Conservation (phyloP, 768 basidiomycete species). For the Thelephora aurantiotincta region DNA sequence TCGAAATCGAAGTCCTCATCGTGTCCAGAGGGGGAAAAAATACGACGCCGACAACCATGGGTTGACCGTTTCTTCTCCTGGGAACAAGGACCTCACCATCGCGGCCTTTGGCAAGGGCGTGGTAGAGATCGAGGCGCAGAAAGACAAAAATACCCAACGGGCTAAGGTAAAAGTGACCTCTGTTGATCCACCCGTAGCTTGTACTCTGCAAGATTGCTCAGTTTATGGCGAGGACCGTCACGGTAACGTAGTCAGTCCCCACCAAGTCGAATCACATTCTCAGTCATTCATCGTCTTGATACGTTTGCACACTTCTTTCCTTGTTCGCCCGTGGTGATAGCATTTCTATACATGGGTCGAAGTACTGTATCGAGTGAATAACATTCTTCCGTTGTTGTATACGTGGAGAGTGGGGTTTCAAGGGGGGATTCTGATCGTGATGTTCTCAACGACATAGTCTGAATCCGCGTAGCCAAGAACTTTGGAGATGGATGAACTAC, state of each 20-base stretch:
- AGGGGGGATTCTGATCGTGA: slow-evolving; percentile 60
- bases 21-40: slow-evolving; percentile 79
- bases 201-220: slow-evolving; percentile 18
- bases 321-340: too few relatives aligned
- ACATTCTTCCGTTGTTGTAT: too few relatives aligned
- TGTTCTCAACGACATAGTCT: slow-evolving; percentile 94
- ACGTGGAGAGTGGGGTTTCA: too few relatives aligned
- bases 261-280: too few relatives aligned
- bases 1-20: slow-evolving; percentile 71
- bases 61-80: slow-evolving; percentile 45
- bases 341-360: too few relatives aligned
- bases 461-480: slow-evolving; percentile 89
- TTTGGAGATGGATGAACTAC: slow-evolving; percentile 66
- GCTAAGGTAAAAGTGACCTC: slow-evolving; percentile 81
- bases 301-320: too few relatives aligned
- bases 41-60: slow-evolving; percentile 90
- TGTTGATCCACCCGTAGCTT: slow-evolving; percentile 48
- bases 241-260: too few relatives aligned
- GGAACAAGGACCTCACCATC: slow-evolving; percentile 37
- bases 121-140: slow-evolving; percentile 87
- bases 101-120: slow-evolving; percentile 89
- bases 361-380: too few relatives aligned
- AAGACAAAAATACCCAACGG: slow-evolving; percentile 86
- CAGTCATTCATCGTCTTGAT: too few relatives aligned
- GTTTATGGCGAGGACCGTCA: too few relatives aligned